A percentile compares a stretch with the other conserved stretches of the same genome.
Conservation (phyloP, 2,329 filamentous ascomycete genomes). For the Curvularia hawaiiensis region DNA sequence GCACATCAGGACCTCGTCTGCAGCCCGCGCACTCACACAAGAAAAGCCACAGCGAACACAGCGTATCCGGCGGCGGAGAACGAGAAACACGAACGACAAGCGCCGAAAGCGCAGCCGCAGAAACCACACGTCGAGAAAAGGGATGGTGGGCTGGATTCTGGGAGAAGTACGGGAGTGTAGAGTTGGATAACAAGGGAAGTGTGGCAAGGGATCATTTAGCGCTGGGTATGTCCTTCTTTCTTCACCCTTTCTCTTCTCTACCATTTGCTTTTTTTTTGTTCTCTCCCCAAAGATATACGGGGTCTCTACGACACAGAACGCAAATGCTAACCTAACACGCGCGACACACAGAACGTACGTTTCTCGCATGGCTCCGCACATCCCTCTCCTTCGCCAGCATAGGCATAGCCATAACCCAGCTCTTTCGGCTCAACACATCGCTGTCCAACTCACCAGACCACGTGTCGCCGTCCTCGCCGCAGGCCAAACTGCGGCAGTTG, state of each 20-base stretch:
- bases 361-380: slow-evolving; percentile 83
- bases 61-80: not conserved
- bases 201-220: slow-evolving; percentile 83
- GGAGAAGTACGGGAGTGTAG: slow-evolving; percentile 69
- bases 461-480: slow-evolving; percentile 6
- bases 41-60: not conserved
- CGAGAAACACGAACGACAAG: slow-evolving; percentile 1
- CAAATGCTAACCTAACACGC: not conserved
- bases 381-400: slow-evolving; percentile 82
- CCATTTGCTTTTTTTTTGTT: not conserved
- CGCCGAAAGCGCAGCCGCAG: slow-evolving; percentile 33
- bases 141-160: slow-evolving; percentile 61
- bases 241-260: slow-evolving; percentile 22
- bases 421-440: slow-evolving; percentile 80
- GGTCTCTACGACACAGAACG: too few species aligned
- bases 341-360: slow-evolving; percentile 70
- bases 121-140: slow-evolving; percentile 28
- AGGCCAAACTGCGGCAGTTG: slow-evolving; percentile 32
- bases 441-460: slow-evolving; percentile 40
- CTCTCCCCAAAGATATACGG: too few species aligned
- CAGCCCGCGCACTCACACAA: slow-evolving; percentile 6
- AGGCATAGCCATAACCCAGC: slow-evolving; percentile 81
- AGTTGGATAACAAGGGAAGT: slow-evolving; percentile 84
- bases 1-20: not conserved
- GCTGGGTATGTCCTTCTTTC: slow-evolving; percentile 61